These are phyloP conservation scores for Fusarium dimerum DNA, from an alignment of 2,329 filamentous ascomycete species.

Conservation along the genomic window DNA sequence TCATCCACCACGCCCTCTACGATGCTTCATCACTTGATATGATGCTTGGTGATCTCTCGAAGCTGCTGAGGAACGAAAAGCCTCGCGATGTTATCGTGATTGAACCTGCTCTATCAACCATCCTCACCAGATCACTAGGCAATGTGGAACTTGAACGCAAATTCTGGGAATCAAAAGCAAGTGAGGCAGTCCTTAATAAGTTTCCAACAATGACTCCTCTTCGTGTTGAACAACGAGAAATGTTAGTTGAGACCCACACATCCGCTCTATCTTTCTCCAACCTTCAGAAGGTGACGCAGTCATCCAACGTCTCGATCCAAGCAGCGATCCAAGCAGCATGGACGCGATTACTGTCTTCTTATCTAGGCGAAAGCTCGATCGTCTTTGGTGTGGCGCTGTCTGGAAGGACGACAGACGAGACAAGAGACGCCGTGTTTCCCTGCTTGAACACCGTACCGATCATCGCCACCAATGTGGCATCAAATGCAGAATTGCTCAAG, in stretches of 20 bases:
- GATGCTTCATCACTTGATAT: slow-evolving; percentile 74
- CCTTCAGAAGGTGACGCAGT: slow-evolving; percentile 58
- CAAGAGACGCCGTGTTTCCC: slow-evolving; percentile 66
- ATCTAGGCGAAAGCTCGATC: slow-evolving; percentile 72
- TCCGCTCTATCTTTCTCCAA: slow-evolving; percentile 42
- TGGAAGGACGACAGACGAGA: slow-evolving; percentile 65
- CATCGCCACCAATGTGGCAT: slow-evolving; percentile 53
- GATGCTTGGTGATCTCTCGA: slow-evolving; percentile 62
- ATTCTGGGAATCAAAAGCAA: slow-evolving; percentile 66
- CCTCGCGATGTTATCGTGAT: slow-evolving; percentile 24
- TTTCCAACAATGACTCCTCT: slow-evolving; percentile 78
- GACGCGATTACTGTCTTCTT: slow-evolving; percentile 72
- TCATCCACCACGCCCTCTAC: slow-evolving; percentile 80
- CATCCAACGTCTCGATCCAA: slow-evolving; percentile 70
- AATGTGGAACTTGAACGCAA: slow-evolving; percentile 37
- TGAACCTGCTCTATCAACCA: slow-evolving; percentile 40
- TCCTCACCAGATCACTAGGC: slow-evolving; percentile 38
- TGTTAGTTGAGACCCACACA: slow-evolving; percentile 34
- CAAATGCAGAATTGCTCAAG: slow-evolving; percentile 58
- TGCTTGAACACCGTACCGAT: slow-evolving; percentile 82
- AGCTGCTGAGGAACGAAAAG: slow-evolving; percentile 24
- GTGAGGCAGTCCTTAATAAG: slow-evolving; percentile 59
- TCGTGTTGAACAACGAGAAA: slow-evolving; percentile 34
- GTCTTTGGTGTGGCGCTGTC: slow-evolving; percentile 82
- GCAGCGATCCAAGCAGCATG: slow-evolving; percentile 76